Evolutionary conservation across 1,284 basidiomycete genomes (phyloP).

Genomic region (Malassezia yamatoensis): DNA sequence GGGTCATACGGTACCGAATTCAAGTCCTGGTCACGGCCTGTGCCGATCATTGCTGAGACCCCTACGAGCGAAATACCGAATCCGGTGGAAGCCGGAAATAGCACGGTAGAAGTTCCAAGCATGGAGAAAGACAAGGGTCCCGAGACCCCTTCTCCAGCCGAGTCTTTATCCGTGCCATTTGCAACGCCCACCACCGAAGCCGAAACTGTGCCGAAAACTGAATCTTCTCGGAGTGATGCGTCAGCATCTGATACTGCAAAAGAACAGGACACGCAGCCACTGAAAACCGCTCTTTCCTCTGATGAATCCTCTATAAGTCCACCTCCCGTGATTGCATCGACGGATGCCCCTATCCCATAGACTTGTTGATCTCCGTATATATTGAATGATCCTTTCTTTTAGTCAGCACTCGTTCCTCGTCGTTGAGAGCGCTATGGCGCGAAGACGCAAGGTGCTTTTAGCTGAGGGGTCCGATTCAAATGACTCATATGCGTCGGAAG

Average conservation of each 20-base stretch:
- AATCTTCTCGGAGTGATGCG: too few relatives aligned
- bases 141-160: too few relatives aligned
- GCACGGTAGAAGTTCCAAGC: neutral
- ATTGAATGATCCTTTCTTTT: neutral
- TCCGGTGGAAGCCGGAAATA: neutral
- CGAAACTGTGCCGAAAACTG: too few relatives aligned
- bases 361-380: neutral
- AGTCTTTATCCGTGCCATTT: too few relatives aligned
- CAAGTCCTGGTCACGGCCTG: neutral
- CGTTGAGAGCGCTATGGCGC: constrained; percentile 6
- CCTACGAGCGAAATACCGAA: neutral
- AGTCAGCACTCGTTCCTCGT: neutral
- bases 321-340: neutral
- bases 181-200: too few relatives aligned
- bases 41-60: neutral
- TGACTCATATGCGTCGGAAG: constrained; percentile 7
- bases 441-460: constrained; percentile 1
- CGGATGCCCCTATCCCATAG: neutral
- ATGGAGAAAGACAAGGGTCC: too few relatives aligned
- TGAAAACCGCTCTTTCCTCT: too few relatives aligned
- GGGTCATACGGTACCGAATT: constrained; percentile 3
- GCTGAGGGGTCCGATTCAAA: constrained; percentile 16
- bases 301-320: too few relatives aligned
- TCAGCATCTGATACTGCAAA: too few relatives aligned
- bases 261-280: too few relatives aligned